phyloP scores from a whole-genome alignment of 345 rosid genomes.

The Pelargonium nanum region DNA sequence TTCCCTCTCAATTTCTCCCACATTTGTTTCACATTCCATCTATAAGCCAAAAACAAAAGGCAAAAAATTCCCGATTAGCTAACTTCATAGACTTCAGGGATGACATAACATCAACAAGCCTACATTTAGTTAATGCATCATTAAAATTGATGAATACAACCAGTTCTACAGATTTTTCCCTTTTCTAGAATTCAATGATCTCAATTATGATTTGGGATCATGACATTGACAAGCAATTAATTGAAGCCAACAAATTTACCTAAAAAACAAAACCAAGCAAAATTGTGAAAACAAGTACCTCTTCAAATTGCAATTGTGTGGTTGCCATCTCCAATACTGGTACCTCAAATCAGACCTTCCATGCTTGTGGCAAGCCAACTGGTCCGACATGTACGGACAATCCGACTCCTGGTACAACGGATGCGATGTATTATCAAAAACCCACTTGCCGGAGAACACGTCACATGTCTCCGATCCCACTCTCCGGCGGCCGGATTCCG shows the following conservation, averaged over 20 bases:
- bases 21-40: constrained; percentile 79
- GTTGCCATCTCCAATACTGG: constrained; percentile 97
- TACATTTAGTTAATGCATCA: neutral
- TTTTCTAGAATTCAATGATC: neutral
- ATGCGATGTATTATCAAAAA: constrained; percentile 56
- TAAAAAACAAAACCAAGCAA: neutral
- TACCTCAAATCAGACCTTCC: constrained; percentile 75
- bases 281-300: constrained; percentile 23
- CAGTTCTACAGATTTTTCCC: too few species aligned
- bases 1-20: constrained; percentile 98
- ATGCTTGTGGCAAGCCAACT: constrained; percentile 88
- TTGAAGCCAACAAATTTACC: neutral
- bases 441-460: constrained; percentile 84
- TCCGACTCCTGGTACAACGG: constrained; percentile 75
- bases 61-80: neutral
- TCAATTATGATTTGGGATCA: neutral
- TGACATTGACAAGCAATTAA: neutral
- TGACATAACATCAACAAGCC: neutral
- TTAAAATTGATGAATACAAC: too few species aligned
- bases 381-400: constrained; percentile 98
- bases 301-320: constrained; percentile 72
- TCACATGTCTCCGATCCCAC: constrained; percentile 47
- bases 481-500: constrained; percentile 20
- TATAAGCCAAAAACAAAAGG: constrained; percentile 13
- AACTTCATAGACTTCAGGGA: neutral